Evolutionary conservation across 331 rosid species (phyloP).

Genomic region (Prunus yedoensis): DNA sequence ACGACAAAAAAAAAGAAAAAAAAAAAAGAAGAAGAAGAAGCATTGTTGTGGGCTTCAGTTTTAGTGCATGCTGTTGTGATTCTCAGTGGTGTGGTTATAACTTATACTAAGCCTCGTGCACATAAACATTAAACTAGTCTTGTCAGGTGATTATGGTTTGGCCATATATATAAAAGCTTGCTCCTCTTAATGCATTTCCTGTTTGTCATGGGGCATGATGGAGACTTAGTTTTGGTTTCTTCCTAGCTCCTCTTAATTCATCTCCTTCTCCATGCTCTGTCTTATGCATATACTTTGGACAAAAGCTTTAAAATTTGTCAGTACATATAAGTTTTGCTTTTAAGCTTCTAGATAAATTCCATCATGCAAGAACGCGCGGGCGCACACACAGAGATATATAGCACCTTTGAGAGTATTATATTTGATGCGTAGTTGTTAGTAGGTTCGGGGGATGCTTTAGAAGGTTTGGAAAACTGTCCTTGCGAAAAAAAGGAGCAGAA

Average conservation of each 20-base stretch:
- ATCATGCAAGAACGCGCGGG: background rate
- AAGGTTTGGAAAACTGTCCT: too few relatives aligned
- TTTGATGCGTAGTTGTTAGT: too few relatives aligned
- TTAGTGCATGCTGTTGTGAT: too few relatives aligned
- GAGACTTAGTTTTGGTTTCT: slow-evolving; percentile 4
- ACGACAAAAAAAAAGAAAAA: background rate
- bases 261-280: slow-evolving; percentile 10
- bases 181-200: background rate
- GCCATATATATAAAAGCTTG: background rate
- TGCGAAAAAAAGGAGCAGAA: too few relatives aligned
- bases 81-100: slow-evolving; percentile 5
- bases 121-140: background rate
- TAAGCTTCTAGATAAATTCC: background rate
- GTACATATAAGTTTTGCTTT: background rate
- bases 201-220: background rate
- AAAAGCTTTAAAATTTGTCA: background rate
- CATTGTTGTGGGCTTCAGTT: background rate
- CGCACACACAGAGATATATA: background rate
- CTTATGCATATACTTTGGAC: background rate
- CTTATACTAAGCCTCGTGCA: background rate
- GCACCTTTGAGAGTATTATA: too few relatives aligned
- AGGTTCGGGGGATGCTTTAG: too few relatives aligned
- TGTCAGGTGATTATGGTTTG: slow-evolving; percentile 10
- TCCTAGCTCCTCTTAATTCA: too few relatives aligned
- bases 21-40: background rate